A percentile compares a stretch with the other conserved stretches of the same genome.
Conservation (phyloP, 2,329 filamentous ascomycete genomes). For the Rhinocladiella mackenziei region DNA sequence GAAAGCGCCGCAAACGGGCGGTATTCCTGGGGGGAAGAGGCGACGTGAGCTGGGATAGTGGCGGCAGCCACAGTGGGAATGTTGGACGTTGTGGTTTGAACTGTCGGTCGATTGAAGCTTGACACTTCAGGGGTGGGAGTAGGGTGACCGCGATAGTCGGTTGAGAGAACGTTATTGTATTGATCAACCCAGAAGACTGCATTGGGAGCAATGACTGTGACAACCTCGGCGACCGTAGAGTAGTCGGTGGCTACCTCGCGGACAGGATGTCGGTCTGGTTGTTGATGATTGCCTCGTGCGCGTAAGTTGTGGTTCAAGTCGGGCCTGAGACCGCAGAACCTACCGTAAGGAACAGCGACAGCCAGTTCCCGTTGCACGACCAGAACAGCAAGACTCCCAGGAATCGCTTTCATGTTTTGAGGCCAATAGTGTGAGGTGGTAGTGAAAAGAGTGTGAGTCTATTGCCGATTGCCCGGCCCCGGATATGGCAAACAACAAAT, state of each 20-base stretch:
- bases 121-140: constrained; percentile 4
- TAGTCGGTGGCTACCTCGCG: constrained; percentile 12
- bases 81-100: constrained; percentile 1
- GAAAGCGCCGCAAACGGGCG: background rate
- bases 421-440: constrained; percentile 4
- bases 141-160: constrained; percentile 33
- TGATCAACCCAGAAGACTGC: constrained; percentile 59
- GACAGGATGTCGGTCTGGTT: constrained; percentile 16
- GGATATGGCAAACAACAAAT: constrained; percentile 11
- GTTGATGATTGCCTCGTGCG: constrained; percentile 14
- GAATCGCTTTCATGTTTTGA: constrained; percentile 17
- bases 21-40: background rate
- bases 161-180: constrained; percentile 49
- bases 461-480: no score
- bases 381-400: constrained; percentile 14
- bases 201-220: constrained; percentile 22
- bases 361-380: constrained; percentile 17
- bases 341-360: constrained; percentile 26
- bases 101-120: background rate
- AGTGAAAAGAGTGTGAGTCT: constrained; percentile 17
- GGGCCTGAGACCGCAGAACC: constrained; percentile 4
- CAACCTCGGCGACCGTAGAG: constrained; percentile 18
- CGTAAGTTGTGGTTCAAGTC: constrained; percentile 8
- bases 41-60: background rate
- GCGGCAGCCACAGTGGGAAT: background rate